Evolutionary conservation across 2,329 filamentous ascomycete species (phyloP), one percentile per base, ranked within the genome.

Genomic region (Sordariomycetes sp.): DNA sequence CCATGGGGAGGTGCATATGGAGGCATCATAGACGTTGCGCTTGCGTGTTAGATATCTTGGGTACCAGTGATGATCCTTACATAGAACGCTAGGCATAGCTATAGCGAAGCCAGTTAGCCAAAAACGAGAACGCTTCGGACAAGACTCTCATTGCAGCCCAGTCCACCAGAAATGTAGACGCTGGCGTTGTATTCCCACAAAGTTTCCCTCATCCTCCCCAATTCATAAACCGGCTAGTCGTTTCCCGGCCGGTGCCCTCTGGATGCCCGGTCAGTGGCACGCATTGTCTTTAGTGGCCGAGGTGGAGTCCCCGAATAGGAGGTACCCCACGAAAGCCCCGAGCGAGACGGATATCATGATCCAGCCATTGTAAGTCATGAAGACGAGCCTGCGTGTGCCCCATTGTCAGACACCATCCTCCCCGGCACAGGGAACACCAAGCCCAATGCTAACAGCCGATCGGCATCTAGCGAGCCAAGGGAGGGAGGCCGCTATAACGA

Each of bases 301-400:
- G 1, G 85, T 84, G 58, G 79, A 77, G 59, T 83, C 81, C 18
- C 89, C 88, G 74, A 97, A 99, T 52, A 87, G 66, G 60, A 96
- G 69, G 69, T 96, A 97, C 51, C 94, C 94, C 52, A 96, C 72
- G 64, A 95, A 96, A 0, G 93, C 92, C 18, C 94, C 94, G 11
- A 95, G 76, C 0, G 88, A 88, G 18, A 97, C 92, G 3, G 93
- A 83, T 64, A 96, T 73, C 94, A 99, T 99, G 64, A 99, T 86
- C 86, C 89, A 96, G 59, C 94, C 94, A 67, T 99, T 99, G 75
- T 99, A 99, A n/a, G 94, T 99, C 94, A 99, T 99, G 74, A 99
- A 99, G 24, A 99, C 75, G 61, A 99, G 79, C 94, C 93, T 97
- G 60, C n/a, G 7, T 5, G 28, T 4, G 48, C 12, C 8, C 28